Conservation (phyloP, 768 basidiomycete genomes). For the Mycena indigotica region DNA sequence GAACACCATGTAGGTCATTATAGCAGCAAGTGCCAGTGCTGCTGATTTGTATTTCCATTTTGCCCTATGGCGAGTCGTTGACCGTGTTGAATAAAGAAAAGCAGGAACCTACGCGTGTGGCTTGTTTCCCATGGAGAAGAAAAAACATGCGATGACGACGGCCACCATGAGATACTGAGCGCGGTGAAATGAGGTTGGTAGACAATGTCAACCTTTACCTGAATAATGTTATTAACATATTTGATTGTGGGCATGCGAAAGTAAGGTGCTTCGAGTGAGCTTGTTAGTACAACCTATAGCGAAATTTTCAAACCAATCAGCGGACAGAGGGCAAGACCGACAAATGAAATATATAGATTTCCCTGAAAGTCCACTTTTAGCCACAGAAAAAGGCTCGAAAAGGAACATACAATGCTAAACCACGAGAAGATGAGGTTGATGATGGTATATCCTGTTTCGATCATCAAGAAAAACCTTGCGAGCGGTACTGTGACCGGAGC, state of each 20-base stretch:
- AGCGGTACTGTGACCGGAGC: slow-evolving; percentile 76
- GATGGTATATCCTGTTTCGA: slow-evolving; percentile 86
- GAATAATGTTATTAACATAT: slow-evolving; percentile 74
- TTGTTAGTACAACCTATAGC: slow-evolving; percentile 78
- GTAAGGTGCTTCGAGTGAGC: slow-evolving; percentile 75
- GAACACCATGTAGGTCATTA: slow-evolving; percentile 84
- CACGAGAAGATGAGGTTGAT: slow-evolving; percentile 89
- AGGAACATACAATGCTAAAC: slow-evolving; percentile 77
- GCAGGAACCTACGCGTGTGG: slow-evolving; percentile 66
- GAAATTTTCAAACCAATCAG: neutral
- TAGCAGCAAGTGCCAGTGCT: slow-evolving; percentile 68
- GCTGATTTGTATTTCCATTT: slow-evolving; percentile 86
- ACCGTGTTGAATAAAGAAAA: neutral
- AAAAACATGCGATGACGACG: slow-evolving; percentile 84
- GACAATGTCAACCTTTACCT: slow-evolving; percentile 45
- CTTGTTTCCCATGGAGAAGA: slow-evolving; percentile 95
- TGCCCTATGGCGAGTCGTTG: slow-evolving; percentile 44
- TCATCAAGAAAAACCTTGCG: slow-evolving; percentile 74
- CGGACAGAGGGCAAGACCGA: slow-evolving; percentile 39
- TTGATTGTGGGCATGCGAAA: slow-evolving; percentile 67
- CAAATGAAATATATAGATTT: slow-evolving; percentile 96
- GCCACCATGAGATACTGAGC: slow-evolving; percentile 79
- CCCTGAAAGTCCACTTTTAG: slow-evolving; percentile 51
- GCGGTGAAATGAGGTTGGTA: slow-evolving; percentile 8
- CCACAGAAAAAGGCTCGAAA: neutral